Evolutionary conservation across 768 basidiomycete genomes (phyloP), one percentile per base, ranked within the genome.

Genomic region (Rhodotorula kratochvilovae): DNA sequence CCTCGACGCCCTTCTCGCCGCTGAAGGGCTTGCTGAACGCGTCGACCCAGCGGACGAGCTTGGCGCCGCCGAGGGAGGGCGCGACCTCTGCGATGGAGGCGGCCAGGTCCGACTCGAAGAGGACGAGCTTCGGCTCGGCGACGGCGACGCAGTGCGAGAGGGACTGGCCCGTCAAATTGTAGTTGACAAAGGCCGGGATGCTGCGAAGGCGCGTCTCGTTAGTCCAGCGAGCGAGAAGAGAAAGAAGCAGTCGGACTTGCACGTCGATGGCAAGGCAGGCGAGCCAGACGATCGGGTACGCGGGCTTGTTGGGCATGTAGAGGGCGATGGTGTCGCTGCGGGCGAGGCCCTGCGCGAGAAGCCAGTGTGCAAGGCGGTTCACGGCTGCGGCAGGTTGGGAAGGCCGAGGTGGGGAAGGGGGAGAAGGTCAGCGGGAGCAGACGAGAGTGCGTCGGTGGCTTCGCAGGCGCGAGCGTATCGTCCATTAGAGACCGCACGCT

Each of bases 161-260:
- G 4, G 57, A 66, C 1, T 63, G 29, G 23, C 54, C 67, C n/a
- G 66, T 66, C 27, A 76, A 65, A 50, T 67, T 73, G 68, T 50
- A 67, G 60, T 76, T 76, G 71, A 76, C 67, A 66, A 73, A 71
- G 12, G 75, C 71, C 25, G 75, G 75, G 36, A 73, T n/a, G 59
- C 66, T 70, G 61, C 23, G 33, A 11, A 21, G 23, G 42, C 17
- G 25, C 27, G 8, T 16, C 13, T 15, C 16, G 48, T 7, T 33
- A 19, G 2, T 6, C n/a, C n/a, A 51, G 45, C 15, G 12, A 2
- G 10, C n/a, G 43, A n/a, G 43, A 21, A 27, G 11, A 43, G 56
- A 27, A 35, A 31, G 46, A 16, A 23, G 13, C 39, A 13, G 13
- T 13, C 39, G n/a, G 39, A 42, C 33, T 12, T 23, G 66, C 72